Evolutionary conservation across 176 grass and related monocot genomes (phyloP).

Genomic region (Pharus latifolius): DNA sequence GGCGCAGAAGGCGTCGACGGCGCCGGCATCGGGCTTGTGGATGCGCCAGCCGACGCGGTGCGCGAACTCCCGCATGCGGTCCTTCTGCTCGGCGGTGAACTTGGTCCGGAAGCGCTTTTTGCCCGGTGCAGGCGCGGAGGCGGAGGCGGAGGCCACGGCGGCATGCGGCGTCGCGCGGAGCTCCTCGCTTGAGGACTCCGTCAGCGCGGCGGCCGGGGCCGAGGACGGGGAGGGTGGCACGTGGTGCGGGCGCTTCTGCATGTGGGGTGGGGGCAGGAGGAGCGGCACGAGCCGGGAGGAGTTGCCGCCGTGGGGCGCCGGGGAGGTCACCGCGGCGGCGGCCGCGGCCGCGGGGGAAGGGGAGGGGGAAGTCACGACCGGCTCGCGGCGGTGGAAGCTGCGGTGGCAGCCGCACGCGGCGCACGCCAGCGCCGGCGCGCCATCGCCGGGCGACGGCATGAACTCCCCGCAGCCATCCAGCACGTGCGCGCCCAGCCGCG

Average conservation of each 20-base stretch:
- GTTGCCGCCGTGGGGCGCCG: background rate
- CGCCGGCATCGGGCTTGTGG: slow-evolving; percentile 59
- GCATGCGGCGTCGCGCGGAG: slow-evolving; percentile 6
- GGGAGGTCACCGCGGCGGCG: background rate
- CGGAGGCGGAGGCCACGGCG: slow-evolving; percentile 22
- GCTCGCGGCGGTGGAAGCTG: slow-evolving; percentile 87
- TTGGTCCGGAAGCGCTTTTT: slow-evolving; percentile 81
- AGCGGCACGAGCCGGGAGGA: slow-evolving; percentile 27
- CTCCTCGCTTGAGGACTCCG: slow-evolving; percentile 51
- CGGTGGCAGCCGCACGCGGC: slow-evolving; percentile 94
- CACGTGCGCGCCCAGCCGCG: slow-evolving; percentile 75
- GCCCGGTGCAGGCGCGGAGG: slow-evolving; percentile 18
- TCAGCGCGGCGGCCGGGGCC: slow-evolving; percentile 23
- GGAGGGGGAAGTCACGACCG: background rate
- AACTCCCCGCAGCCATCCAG: slow-evolving; percentile 97
- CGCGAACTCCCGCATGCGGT: slow-evolving; percentile 72
- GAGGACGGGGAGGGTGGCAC: slow-evolving; percentile 17
- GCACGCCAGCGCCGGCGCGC: slow-evolving; percentile 41
- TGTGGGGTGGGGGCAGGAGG: slow-evolving; percentile 37
- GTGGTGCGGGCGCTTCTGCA: slow-evolving; percentile 16
- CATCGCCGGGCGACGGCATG: slow-evolving; percentile 43
- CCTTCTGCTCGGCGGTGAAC: slow-evolving; percentile 90
- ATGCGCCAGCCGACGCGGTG: slow-evolving; percentile 76
- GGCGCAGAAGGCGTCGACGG: slow-evolving; percentile 57
- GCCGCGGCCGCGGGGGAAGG: background rate